These are phyloP conservation scores for Vanderwaltozyma verrucispora DNA, from an alignment of 805 yeast genomes.

Conservation along the genomic window DNA sequence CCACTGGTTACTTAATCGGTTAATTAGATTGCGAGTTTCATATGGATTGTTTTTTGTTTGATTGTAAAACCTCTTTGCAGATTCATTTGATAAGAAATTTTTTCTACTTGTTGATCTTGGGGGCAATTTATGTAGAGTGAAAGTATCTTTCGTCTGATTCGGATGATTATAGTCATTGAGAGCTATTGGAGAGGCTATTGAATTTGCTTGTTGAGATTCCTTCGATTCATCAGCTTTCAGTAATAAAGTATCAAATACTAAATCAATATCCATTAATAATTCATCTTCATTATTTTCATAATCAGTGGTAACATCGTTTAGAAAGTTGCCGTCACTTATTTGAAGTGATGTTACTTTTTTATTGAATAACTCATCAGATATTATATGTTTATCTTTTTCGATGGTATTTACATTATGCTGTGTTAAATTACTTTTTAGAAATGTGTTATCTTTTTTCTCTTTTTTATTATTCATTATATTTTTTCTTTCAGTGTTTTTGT, in stretches of 20 bases:
- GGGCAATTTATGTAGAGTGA: constrained; percentile 12
- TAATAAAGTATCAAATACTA: constrained; percentile 22
- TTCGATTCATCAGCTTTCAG: constrained; percentile 15
- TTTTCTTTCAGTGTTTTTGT: background rate
- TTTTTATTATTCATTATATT: no score
- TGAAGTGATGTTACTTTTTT: background rate
- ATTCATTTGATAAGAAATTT: constrained; percentile 9
- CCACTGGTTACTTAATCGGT: constrained; percentile 18
- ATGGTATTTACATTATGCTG: no score
- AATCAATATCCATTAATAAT: constrained; percentile 21
- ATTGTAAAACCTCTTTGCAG: constrained; percentile 15
- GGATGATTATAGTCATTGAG: no score
- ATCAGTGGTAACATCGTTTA: background rate
- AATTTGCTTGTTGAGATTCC: no score
- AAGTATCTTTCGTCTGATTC: no score
- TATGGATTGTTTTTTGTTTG: background rate
- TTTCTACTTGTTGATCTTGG: constrained; percentile 24
- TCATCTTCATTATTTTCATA: constrained; percentile 8
- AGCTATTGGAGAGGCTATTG: no score
- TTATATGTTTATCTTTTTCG: background rate
- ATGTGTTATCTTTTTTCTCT: background rate
- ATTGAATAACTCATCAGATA: background rate
- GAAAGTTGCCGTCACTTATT: background rate
- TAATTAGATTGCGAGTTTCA: background rate
- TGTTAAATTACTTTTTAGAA: background rate